Base-by-base conservation (phyloP, 2,329 filamentous ascomycete genomes). In the Penicillium crustosum region DNA sequence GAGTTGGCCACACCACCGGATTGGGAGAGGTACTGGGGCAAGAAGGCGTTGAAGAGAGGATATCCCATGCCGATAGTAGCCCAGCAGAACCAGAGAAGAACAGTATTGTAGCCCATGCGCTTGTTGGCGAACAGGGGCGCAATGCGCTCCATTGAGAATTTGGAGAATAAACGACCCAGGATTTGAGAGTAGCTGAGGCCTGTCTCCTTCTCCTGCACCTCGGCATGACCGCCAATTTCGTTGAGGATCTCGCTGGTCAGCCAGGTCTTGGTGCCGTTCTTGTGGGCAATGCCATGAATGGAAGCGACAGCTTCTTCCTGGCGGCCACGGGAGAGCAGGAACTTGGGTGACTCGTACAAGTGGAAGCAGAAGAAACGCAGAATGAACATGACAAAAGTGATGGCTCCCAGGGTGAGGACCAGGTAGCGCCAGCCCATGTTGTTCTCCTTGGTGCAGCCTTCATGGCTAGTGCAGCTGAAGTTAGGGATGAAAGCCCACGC, bases 311-410 rank as follows among this genome's bases (percentile, higher is more conserved):
- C 91, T 70, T 94, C 90, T 17, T 84, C 78, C 72, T 94, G 88
- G 7, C 89, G 84, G 31, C 90, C 89, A 21, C 85, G 82, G 21
- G 87, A 88, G 7, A 95, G 83, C 15, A 95, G 80, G 69, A 86
- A 95, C 71, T 94, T 94, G 35, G 91, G 91, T 7, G 91, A 94
- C 71, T 96, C 91, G 70, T 89, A 90, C 13, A 95, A 82, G 59
- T 88, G 85, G 75, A 95, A 95, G 59, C 92, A 69, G 73, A 91
- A 87, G 79, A 91, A 92, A 19, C 91, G 90, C 60, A 86, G 77
- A 49, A 89, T 73, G 68, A 93, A 95, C 88, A 94, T 91, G 75
- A 80, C 72, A 61, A 94, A 85, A 0, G 90, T 94, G 48, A 86
- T 75, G 35, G 88, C 77, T 47, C 91, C 91, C 21, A 93, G 85